Conservation (phyloP, 1,139 yeast species). For the Kodamaea alishanica region DNA sequence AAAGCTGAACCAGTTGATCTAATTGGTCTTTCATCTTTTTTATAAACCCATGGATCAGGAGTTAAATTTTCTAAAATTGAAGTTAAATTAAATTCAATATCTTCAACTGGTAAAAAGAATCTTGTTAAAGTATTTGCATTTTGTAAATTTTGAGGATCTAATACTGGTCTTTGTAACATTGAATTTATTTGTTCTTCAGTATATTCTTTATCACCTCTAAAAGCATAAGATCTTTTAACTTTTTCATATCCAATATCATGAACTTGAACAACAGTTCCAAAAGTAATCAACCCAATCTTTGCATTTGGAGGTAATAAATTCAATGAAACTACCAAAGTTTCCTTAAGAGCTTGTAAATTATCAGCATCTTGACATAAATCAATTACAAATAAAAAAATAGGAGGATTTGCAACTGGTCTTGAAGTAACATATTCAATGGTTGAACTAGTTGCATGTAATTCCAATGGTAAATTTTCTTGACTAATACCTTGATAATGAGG, state of each 20-base stretch:
- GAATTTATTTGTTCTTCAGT: constrained; percentile 70
- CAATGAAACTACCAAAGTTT: constrained; percentile 76
- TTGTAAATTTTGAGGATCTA: constrained; percentile 28
- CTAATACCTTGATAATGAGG: constrained; percentile 83
- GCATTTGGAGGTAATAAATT: constrained; percentile 91
- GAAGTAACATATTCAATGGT: constrained; percentile 89
- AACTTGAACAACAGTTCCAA: constrained; percentile 91
- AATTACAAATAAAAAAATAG: constrained; percentile 86
- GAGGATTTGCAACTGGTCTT: constrained; percentile 87
- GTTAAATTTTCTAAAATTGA: constrained; percentile 74
- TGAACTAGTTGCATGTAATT: constrained; percentile 71
- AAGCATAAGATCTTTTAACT: constrained; percentile 79
- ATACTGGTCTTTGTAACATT: constrained; percentile 58
- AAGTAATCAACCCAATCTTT: constrained; percentile 85
- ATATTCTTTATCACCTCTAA: constrained; percentile 91
- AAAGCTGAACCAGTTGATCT: constrained; percentile 94
- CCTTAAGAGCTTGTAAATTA: constrained; percentile 84
- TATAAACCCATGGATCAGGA: constrained; percentile 90
- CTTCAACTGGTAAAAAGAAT: constrained; percentile 81
- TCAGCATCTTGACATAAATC: constrained; percentile 96
- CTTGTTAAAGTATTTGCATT: constrained; percentile 55
- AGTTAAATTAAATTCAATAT: constrained; percentile 83
- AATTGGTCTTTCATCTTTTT: constrained; percentile 81
- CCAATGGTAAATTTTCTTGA: constrained; percentile 82
- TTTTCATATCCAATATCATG: constrained; percentile 83